phyloP scores from a whole-genome alignment of 441 rosid species.

The Eugenia klotzschiana region DNA sequence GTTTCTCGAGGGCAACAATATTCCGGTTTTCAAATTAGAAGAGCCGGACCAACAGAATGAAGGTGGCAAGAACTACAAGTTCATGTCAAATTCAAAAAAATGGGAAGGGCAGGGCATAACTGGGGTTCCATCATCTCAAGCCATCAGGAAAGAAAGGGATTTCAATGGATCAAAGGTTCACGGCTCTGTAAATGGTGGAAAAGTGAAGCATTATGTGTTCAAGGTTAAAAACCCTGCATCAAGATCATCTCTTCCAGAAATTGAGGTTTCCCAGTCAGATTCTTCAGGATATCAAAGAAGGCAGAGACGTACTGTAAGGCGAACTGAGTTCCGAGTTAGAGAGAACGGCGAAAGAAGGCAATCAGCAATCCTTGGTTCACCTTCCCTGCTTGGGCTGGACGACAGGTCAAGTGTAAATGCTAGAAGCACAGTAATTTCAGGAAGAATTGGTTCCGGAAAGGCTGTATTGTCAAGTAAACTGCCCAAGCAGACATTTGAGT shows the following conservation, averaged over 20 bases:
- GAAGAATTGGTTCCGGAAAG: slow-evolving; percentile 37
- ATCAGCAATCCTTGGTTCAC: slow-evolving; percentile 12
- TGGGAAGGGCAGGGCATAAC: slow-evolving; percentile 27
- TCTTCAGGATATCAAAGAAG: slow-evolving; percentile 51
- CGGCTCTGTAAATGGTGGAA: slow-evolving; percentile 23
- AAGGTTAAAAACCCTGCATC: slow-evolving; percentile 38
- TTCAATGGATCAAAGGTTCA: slow-evolving; percentile 18
- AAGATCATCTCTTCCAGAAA: slow-evolving; percentile 26
- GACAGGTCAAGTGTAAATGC: slow-evolving; percentile 37
- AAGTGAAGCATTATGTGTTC: slow-evolving; percentile 33
- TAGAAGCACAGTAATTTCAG: slow-evolving; percentile 21
- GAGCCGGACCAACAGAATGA: slow-evolving; percentile 21
- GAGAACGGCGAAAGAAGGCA: slow-evolving; percentile 37
- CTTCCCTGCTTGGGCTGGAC: slow-evolving; percentile 25
- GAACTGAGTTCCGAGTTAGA: slow-evolving; percentile 66
- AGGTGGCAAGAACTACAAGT: slow-evolving; percentile 14
- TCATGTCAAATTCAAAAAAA: slow-evolving; percentile 18
- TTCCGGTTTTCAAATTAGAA: slow-evolving; percentile 16
- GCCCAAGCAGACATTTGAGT: slow-evolving; percentile 32
- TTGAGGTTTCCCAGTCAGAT: slow-evolving; percentile 45
- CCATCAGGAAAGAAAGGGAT: slow-evolving; percentile 21
- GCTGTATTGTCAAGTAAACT: slow-evolving; percentile 36
- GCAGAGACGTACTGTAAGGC: slow-evolving; percentile 26
- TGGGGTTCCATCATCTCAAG: slow-evolving; percentile 15
- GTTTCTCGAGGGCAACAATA: not conserved